Evolutionary conservation across 495 filamentous ascomycete genomes (phyloP).

Genomic region (Tuber melanosporum): DNA sequence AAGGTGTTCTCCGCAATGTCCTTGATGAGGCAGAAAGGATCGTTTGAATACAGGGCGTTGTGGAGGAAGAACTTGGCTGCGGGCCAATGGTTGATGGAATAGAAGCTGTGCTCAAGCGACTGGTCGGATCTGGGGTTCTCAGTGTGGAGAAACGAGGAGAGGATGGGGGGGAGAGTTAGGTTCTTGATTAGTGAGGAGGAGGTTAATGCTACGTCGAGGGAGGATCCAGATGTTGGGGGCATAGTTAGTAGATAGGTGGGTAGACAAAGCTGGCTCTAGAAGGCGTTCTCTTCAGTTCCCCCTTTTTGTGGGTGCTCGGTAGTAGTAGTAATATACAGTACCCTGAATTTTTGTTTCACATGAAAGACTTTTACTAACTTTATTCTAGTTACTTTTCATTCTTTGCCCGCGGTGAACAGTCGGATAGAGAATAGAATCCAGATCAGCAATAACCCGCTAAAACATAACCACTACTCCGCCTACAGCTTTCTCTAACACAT

Average conservation of each 20-base stretch:
- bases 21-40: slow-evolving; percentile 79
- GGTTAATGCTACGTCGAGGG: slow-evolving; percentile 73
- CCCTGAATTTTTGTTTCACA: not conserved
- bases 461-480: no score
- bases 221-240: slow-evolving; percentile 80
- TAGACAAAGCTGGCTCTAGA: not conserved
- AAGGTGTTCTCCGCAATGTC: slow-evolving; percentile 83
- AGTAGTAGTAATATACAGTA: not conserved
- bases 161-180: slow-evolving; percentile 72
- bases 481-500: no score
- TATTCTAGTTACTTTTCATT: no score
- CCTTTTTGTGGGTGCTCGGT: not conserved
- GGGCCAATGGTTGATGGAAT: slow-evolving; percentile 61
- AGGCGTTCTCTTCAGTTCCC: not conserved
- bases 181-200: slow-evolving; percentile 84
- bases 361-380: no score
- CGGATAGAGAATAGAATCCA: no score
- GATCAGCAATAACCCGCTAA: no score
- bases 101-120: slow-evolving; percentile 41
- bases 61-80: slow-evolving; percentile 35
- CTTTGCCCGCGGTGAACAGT: no score
- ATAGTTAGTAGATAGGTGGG: slow-evolving; percentile 48
- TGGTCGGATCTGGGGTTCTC: no score
- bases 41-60: slow-evolving; percentile 53
- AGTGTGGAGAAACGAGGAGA: slow-evolving; percentile 50